phyloP scores from a whole-genome alignment of 2,329 filamentous ascomycete species.

The Arthrobotrys musiformis region DNA sequence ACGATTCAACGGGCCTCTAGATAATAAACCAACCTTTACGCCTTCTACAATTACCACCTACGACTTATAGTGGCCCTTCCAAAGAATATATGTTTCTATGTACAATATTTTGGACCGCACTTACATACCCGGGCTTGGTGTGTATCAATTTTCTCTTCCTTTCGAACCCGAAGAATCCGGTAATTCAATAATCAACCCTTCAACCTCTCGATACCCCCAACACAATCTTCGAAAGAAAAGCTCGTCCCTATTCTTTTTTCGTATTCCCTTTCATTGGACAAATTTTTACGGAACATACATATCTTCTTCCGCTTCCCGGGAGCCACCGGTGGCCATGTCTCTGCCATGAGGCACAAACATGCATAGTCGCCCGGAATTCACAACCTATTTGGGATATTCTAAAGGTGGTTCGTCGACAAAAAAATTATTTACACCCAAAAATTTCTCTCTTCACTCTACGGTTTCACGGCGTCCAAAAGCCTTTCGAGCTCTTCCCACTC shows the following conservation, averaged over 20 bases:
- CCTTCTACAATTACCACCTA: conserved; percentile 16
- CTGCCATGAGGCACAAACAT: conserved; percentile 20
- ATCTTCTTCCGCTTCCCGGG: not conserved
- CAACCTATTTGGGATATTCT: conserved; percentile 32
- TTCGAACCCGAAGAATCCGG: conserved; percentile 28
- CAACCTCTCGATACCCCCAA: conserved; percentile 41
- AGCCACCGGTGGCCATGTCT: conserved; percentile 12
- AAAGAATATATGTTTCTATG: conserved; percentile 49
- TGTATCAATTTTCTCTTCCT: conserved; percentile 23
- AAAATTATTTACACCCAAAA: conserved; percentile 13
- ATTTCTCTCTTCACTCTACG: conserved; percentile 22
- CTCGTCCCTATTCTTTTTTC: conserved; percentile 14
- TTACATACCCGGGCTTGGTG: conserved; percentile 52
- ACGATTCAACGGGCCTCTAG: conserved; percentile 36
- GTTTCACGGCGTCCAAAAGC: conserved; percentile 44
- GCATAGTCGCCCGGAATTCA: conserved; percentile 17
- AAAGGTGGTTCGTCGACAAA: conserved; percentile 19
- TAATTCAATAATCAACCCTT: conserved; percentile 52
- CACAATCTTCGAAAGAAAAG: conserved; percentile 37
- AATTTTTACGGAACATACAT: conserved; percentile 31
- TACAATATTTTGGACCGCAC: conserved; percentile 50
- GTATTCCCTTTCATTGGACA: conserved; percentile 30
- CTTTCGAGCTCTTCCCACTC: conserved; percentile 28
- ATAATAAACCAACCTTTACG: conserved; percentile 22
- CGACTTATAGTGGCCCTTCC: conserved; percentile 9